Percentiles rank a stretch among this genome's conserved stretches.
These are phyloP conservation scores for Bidens hawaiensis DNA, from an alignment of 140 eudicot species.

Conservation along the genomic window DNA sequence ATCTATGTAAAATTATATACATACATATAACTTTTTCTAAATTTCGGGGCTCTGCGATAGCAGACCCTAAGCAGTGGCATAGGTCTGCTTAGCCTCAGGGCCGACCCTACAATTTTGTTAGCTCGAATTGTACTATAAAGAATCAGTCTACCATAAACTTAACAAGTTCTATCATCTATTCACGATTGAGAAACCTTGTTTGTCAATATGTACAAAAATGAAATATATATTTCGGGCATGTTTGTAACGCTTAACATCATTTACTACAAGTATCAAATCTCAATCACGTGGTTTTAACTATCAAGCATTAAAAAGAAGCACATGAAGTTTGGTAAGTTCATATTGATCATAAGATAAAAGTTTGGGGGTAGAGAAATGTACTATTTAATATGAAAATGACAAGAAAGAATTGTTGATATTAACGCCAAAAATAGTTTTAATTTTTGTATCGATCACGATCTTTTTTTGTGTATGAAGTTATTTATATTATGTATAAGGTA, in stretches of 20 bases:
- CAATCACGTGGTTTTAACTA: constrained; percentile 7
- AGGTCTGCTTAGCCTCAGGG: too few relatives aligned
- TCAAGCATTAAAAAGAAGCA: constrained; percentile 13
- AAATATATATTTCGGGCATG: neutral
- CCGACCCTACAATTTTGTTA: neutral
- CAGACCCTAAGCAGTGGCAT: too few relatives aligned
- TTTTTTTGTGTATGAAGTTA: neutral
- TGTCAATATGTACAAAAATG: constrained; percentile 9
- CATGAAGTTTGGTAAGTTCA: constrained; percentile 13
- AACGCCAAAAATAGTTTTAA: neutral
- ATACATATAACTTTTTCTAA: too few relatives aligned
- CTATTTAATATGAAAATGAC: constrained; percentile 13
- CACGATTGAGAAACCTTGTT: neutral
- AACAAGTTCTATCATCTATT: constrained; percentile 1
- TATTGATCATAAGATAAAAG: constrained; percentile 7
- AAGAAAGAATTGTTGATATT: neutral
- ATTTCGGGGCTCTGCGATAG: too few relatives aligned
- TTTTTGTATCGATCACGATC: neutral
- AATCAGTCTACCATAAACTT: neutral
- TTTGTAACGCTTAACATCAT: constrained; percentile 10
- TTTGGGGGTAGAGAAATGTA: constrained; percentile 5
- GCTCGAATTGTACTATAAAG: neutral
- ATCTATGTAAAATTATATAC: too few relatives aligned
- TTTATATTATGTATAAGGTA: neutral
- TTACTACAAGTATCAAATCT: neutral